Conservation (phyloP, 371 early-diverging fungal species). For the Syncephalastrum racemosum region DNA sequence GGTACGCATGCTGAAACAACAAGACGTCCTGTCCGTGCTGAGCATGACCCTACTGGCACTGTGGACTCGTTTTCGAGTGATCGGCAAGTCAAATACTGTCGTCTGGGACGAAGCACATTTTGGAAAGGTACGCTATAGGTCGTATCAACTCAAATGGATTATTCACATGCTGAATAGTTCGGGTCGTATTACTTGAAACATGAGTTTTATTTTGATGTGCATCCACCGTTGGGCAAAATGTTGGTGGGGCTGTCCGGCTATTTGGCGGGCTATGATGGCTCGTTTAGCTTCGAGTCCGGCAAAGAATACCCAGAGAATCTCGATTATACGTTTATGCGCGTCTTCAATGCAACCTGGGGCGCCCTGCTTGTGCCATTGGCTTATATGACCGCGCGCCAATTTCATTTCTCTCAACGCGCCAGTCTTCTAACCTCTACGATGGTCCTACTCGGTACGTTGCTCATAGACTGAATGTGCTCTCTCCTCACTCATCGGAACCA, state of each 20-base stretch:
- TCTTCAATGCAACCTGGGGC: slow-evolving; percentile 91
- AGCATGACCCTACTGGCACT: slow-evolving; percentile 63
- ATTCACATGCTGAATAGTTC: slow-evolving; percentile 59
- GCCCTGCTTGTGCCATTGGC: slow-evolving; percentile 93
- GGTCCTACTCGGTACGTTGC: slow-evolving; percentile 71
- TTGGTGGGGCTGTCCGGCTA: slow-evolving; percentile 92
- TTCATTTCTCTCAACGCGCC: slow-evolving; percentile 67
- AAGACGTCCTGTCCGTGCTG: slow-evolving; percentile 4
- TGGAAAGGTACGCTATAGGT: slow-evolving; percentile 64
- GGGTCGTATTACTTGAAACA: slow-evolving; percentile 92
- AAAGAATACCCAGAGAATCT: slow-evolving; percentile 80
- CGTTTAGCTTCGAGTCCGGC: slow-evolving; percentile 92
- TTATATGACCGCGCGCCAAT: slow-evolving; percentile 84
- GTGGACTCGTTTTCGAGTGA: slow-evolving; percentile 82
- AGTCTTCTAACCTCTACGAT: slow-evolving; percentile 75
- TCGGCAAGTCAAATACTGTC: slow-evolving; percentile 72
- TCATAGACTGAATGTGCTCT: neutral
- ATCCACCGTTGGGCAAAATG: slow-evolving; percentile 99
- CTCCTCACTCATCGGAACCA: slow-evolving; percentile 15
- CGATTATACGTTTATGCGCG: slow-evolving; percentile 92
- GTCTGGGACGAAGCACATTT: slow-evolving; percentile 93
- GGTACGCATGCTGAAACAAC: slow-evolving; percentile 26
- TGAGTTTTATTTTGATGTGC: slow-evolving; percentile 99
- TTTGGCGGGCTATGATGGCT: slow-evolving; percentile 88
- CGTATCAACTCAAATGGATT: neutral